Percentiles rank a stretch among this genome's conserved stretches.
phyloP scores from a whole-genome alignment of 2,329 filamentous ascomycete species.

The Curvularia eragrostidis region DNA sequence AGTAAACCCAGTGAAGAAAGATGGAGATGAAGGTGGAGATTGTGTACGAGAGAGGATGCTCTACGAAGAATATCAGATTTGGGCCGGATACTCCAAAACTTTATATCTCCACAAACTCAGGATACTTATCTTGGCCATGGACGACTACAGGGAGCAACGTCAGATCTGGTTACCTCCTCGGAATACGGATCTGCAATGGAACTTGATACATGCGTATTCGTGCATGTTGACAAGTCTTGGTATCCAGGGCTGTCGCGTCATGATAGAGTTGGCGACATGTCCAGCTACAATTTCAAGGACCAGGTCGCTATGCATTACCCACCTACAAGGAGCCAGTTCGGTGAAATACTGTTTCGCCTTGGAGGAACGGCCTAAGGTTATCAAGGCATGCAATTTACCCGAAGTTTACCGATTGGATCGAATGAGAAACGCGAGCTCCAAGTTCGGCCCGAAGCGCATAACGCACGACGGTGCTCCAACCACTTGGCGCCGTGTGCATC shows the following conservation, averaged over 20 bases:
- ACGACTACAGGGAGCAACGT: neutral
- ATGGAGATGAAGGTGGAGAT: no score
- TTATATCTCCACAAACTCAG: neutral
- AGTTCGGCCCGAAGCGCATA: conserved; percentile 18
- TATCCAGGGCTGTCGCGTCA: neutral
- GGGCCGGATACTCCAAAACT: conserved; percentile 3
- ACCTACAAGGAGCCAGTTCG: neutral
- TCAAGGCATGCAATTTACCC: neutral
- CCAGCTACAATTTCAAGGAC: neutral
- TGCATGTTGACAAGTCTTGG: neutral
- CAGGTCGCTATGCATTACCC: neutral
- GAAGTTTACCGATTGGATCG: conserved; percentile 4
- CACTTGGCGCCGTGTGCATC: neutral
- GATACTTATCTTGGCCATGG: neutral
- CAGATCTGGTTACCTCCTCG: neutral
- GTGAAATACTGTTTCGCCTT: conserved; percentile 9
- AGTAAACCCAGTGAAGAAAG: neutral
- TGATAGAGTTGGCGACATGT: neutral
- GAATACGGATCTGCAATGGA: neutral
- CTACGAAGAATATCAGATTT: neutral
- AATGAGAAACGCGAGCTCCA: conserved; percentile 1
- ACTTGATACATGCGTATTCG: neutral
- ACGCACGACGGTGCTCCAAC: neutral
- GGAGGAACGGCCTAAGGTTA: neutral
- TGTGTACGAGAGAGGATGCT: conserved; percentile 5